These are phyloP conservation scores for Candolleomyces efflorescens DNA, from an alignment of 768 basidiomycete genomes.

Conservation along the genomic window DNA sequence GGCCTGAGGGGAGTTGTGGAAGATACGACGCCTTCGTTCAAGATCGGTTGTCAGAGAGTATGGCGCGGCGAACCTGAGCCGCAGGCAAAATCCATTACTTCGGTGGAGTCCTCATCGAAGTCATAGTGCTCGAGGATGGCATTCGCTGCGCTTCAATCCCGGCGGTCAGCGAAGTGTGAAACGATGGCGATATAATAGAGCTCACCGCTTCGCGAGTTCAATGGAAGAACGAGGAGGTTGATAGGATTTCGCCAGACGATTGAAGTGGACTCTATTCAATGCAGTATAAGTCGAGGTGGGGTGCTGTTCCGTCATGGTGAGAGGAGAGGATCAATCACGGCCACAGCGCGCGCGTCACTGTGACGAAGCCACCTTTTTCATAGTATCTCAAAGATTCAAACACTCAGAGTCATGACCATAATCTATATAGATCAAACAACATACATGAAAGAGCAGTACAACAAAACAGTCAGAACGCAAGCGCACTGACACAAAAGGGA, in stretches of 20 bases:
- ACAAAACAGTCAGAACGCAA: too few species aligned
- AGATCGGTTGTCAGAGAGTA: not conserved
- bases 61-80: slow-evolving; percentile 44
- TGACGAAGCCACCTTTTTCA: too few species aligned
- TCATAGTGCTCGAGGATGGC: slow-evolving; percentile 36
- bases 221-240: slow-evolving; percentile 1
- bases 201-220: slow-evolving; percentile 12
- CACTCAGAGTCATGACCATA: too few species aligned
- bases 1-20: slow-evolving; percentile 38
- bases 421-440: too few species aligned
- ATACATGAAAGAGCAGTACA: too few species aligned
- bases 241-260: not conserved
- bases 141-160: slow-evolving; percentile 25
- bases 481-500: too few species aligned
- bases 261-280: slow-evolving; percentile 6
- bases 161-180: not conserved
- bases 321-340: not conserved
- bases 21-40: not conserved
- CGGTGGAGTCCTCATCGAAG: slow-evolving; percentile 54
- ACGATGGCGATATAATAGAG: too few species aligned
- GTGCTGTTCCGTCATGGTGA: not conserved
- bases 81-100: slow-evolving; percentile 72
- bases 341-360: too few species aligned
- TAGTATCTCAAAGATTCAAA: too few species aligned
- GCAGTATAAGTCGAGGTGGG: not conserved